Evolutionary conservation across 257 asterid species (phyloP).

Genomic region (Thymus quinquecostatus): DNA sequence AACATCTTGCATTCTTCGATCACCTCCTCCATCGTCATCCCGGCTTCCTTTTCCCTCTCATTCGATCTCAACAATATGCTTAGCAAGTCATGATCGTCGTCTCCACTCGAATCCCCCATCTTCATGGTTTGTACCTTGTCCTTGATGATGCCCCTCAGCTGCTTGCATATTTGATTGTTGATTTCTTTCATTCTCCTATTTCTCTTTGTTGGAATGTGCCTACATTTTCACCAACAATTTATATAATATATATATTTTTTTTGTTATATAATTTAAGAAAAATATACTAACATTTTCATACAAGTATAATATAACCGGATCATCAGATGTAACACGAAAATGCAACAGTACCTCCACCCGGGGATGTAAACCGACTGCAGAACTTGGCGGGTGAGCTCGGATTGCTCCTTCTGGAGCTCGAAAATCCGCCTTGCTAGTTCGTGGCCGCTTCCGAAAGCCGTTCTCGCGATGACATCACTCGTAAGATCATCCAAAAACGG

Average conservation of each 20-base stretch:
- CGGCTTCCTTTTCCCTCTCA: slow-evolving; percentile 45
- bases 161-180: slow-evolving; percentile 36
- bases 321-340: background rate
- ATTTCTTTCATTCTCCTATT: slow-evolving; percentile 49
- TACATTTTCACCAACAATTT: slow-evolving; percentile 4
- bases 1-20: slow-evolving; percentile 62
- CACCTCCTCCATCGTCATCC: slow-evolving; percentile 56
- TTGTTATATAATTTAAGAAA: no score
- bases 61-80: slow-evolving; percentile 44
- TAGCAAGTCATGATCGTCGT: slow-evolving; percentile 42
- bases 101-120: slow-evolving; percentile 20
- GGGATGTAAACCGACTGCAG: slow-evolving; percentile 54
- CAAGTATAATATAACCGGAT: no score
- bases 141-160: slow-evolving; percentile 34
- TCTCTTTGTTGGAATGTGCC: slow-evolving; percentile 49
- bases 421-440: slow-evolving; percentile 46
- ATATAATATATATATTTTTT: no score
- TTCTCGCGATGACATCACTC: slow-evolving; percentile 46
- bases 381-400: slow-evolving; percentile 52
- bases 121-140: slow-evolving; percentile 37
- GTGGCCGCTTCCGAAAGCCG: slow-evolving; percentile 51
- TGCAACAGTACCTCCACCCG: slow-evolving; percentile 39
- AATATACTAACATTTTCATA: no score
- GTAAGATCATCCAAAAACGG: slow-evolving; percentile 48
- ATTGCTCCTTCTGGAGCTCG: slow-evolving; percentile 55